Evolutionary conservation across 2,329 filamentous ascomycete species (phyloP), one percentile per base, ranked within the genome.

Genomic region (Aspergillus pseudotamarii): DNA sequence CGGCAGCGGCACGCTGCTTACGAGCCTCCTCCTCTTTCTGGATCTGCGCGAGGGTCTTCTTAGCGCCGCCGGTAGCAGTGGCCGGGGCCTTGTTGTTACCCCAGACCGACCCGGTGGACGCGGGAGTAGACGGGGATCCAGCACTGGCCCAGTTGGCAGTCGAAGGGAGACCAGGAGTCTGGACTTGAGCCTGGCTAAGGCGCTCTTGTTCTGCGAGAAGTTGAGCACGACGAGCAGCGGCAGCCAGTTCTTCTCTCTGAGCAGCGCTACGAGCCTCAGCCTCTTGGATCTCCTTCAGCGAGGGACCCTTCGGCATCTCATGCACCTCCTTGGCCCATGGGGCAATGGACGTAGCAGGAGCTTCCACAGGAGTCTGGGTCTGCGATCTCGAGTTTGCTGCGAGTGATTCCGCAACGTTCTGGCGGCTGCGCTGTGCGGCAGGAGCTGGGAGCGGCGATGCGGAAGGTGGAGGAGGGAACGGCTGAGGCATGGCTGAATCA

Each of bases 251-350:
- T 74, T 98, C 94, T 14, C 88, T 89, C 79, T 96, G 92, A 58
- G 94, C 94, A 12, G 94, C 94, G 76, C 95, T 96, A 73, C 91
- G 92, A 41, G 94, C 94, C 77, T 99, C 95, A 5, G 92, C 90
- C 77, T 97, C 94, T 77, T 99, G 95, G 28, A 99, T 99, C 75
- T 99, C 94, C 80, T 93, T 96, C 66, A 99, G 82, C 64, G 94
- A 97, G 2, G 94, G 95, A 0, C 93, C 94, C 78, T 92, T 96
- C 46, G 92, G 88, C 28, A 85, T 80, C 56, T 91, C 90, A 46
- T 82, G 80, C 3, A 86, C 86, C 68, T 98, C 93, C 76, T 95
- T 95, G 6, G 95, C 95, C 95, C 95, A 99, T 0, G 95, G 95
- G 0, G 95, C 95, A 68, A 97, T 82, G 0, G 94, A 92, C 4